Evolutionary conservation across 495 filamentous ascomycete genomes (phyloP).

Genomic region (Neurospora discreta): DNA sequence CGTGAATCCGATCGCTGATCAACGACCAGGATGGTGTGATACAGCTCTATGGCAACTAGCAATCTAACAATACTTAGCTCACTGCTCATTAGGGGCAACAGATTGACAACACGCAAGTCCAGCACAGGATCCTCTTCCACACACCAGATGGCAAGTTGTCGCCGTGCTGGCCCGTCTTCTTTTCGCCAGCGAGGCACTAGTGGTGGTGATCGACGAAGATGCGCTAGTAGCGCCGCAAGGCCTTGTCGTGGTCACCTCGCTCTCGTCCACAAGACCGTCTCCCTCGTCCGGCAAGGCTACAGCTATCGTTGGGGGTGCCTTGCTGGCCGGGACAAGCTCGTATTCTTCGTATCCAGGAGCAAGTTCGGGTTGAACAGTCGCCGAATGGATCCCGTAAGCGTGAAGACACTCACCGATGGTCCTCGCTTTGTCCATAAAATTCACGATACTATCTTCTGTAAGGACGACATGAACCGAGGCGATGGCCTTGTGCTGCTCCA

Average conservation of each 20-base stretch:
- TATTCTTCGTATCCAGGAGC: neutral
- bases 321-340: neutral
- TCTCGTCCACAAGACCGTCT: neutral
- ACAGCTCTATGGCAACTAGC: neutral
- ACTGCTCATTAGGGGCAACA: neutral
- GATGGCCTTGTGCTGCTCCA: conserved; percentile 80
- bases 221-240: neutral
- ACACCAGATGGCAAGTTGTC: neutral
- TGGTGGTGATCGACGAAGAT: neutral
- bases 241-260: neutral
- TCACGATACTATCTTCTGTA: conserved; percentile 40
- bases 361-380: conserved; percentile 80
- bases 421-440: conserved; percentile 71
- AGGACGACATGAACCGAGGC: conserved; percentile 81
- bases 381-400: conserved; percentile 85
- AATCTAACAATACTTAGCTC: neutral
- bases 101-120: neutral
- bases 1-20: neutral
- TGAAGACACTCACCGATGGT: conserved; percentile 75
- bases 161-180: neutral
- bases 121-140: neutral
- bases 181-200: neutral
- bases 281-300: neutral
- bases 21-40: neutral
- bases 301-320: neutral